These are phyloP conservation scores for Eucalyptus camaldulensis DNA, from an alignment of 345 rosid genomes.

Conservation along the genomic window DNA sequence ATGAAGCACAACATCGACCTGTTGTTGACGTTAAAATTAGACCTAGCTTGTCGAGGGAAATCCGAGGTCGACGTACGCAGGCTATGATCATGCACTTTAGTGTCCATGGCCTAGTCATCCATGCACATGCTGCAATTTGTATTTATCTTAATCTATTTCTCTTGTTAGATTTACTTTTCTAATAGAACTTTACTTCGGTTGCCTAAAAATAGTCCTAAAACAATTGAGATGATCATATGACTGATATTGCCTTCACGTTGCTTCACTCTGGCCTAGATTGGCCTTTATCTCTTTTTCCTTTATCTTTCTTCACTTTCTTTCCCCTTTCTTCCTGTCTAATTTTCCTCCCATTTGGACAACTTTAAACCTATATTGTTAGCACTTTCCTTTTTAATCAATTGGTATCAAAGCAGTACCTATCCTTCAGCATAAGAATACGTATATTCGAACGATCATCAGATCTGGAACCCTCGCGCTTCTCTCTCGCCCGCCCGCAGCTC, in stretches of 20 bases:
- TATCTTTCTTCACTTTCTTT: not conserved
- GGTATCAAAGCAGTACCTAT: not conserved
- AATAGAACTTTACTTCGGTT: not conserved
- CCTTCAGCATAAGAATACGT: not conserved
- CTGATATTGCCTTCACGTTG: not conserved
- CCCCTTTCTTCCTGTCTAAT: not conserved
- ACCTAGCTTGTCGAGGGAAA: not conserved
- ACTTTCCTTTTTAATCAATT: not conserved
- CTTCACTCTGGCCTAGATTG: not conserved
- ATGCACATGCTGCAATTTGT: not conserved
- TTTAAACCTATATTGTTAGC: not conserved
- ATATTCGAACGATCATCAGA: not conserved
- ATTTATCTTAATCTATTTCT: not conserved
- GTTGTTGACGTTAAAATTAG: not conserved
- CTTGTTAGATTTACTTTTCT: not conserved
- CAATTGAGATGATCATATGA: not conserved
- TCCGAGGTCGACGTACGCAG: not conserved
- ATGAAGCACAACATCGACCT: not conserved
- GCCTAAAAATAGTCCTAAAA: not conserved
- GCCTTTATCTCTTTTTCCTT: not conserved
- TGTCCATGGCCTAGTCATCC: not conserved
- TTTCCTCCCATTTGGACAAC: not conserved
- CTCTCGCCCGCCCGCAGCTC: fast-evolving
- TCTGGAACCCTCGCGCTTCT: not conserved
- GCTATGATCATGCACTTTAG: not conserved